These are phyloP conservation scores for Lumnitzera littorea DNA, from an alignment of 345 rosid genomes.

Conservation along the genomic window DNA sequence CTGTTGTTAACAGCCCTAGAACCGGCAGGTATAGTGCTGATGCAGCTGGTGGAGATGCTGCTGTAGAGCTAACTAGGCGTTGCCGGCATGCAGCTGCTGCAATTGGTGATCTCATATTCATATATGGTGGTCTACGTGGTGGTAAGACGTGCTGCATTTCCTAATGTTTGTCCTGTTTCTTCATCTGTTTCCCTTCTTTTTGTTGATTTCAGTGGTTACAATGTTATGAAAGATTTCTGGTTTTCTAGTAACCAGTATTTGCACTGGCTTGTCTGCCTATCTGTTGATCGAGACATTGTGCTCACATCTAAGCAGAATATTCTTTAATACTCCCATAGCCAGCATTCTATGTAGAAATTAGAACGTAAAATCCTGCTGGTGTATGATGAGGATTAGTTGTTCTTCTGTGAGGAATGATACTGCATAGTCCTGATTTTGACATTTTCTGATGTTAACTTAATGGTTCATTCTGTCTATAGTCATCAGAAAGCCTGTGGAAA, in stretches of 20 bases:
- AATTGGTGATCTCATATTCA: slow-evolving; percentile 85
- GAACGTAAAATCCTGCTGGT: not conserved
- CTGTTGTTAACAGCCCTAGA: slow-evolving; percentile 93
- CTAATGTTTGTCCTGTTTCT: slow-evolving; percentile 3
- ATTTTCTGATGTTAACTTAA: too few species aligned
- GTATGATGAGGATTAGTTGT: too few species aligned
- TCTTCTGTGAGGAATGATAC: too few species aligned
- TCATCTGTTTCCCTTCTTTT: not conserved
- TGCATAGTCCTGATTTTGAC: too few species aligned
- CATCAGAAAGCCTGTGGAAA: too few species aligned
- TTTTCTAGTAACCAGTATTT: not conserved
- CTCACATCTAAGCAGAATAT: too few species aligned
- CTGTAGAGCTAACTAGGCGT: slow-evolving; percentile 94
- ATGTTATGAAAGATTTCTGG: not conserved
- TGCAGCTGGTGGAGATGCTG: slow-evolving; percentile 97
- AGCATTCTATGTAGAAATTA: not conserved
- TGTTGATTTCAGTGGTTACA: not conserved
- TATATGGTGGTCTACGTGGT: slow-evolving; percentile 98
- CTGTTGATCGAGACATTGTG: too few species aligned
- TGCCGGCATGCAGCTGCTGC: slow-evolving; percentile 99
- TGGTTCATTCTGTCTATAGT: too few species aligned
- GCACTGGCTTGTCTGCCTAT: too few species aligned
- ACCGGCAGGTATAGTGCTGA: slow-evolving; percentile 89
- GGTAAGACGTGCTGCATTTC: slow-evolving; percentile 42
- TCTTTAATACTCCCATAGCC: not conserved